Evolutionary conservation across 768 basidiomycete species (phyloP), one percentile per base, ranked within the genome.

Genomic region (Tephrocybe sp.): DNA sequence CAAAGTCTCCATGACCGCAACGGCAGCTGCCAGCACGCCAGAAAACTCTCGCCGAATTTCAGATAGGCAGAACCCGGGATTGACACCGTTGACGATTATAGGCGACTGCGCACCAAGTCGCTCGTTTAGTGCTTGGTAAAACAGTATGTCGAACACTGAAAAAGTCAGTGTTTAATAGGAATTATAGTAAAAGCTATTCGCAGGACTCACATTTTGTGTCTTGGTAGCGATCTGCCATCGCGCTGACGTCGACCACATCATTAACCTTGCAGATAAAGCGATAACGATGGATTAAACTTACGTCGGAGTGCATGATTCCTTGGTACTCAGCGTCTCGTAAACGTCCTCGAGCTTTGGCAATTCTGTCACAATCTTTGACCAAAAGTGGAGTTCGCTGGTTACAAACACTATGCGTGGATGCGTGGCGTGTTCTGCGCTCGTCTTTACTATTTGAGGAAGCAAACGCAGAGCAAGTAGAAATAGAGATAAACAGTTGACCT

Each of bases 401-500:
- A 77, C 70, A 18, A 79, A 59, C 9, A 74, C 74, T 1, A 77
- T 24, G 9, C 72, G 63, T 1, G 74, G 69, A 1, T 49, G 59
- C 0, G 67, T 63, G 1, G 57, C 36, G 45, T 66, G 46, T 16
- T 60, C 58, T 16, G 61, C 53, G 0, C 73, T 68, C 0, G 78
- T 73, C 26, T 67, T 56, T 1, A 71, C 37, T 61, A 81, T 65
- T 9, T 53, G 57, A 0, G 80, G 80, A 0, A 80, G 63, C 0
- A 80, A 64, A 4, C 68, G 65, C 3, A 80, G 53, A 0, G 67
- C 61, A 3, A 78, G 0, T 63, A 79, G 62, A 4, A 70, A 62
- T 2, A 66, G 67, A 1, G 74, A 64, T 8, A 81, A 59, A 55
- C 69, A 54, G 55, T 82, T 80, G 30, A 77, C 70, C n/a, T 54